Evolutionary conservation across 805 yeast species (phyloP).

Genomic region (Myxozyma geophila): DNA sequence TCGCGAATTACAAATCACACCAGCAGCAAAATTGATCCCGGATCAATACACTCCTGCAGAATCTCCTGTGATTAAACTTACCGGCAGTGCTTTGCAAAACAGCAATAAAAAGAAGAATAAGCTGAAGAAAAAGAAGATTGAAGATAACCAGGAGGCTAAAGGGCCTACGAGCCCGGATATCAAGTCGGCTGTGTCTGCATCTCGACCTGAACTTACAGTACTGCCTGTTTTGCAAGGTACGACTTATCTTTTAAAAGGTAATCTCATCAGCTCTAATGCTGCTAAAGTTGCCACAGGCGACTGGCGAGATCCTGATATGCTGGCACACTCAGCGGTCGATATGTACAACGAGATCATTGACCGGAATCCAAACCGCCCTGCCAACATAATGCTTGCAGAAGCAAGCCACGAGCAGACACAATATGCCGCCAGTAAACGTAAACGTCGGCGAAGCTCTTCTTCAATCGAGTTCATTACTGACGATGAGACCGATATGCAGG

Average conservation of each 20-base stretch:
- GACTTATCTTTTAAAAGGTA: slow-evolving; percentile 14
- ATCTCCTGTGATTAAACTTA: not conserved
- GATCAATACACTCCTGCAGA: slow-evolving; percentile 9
- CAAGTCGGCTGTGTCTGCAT: not conserved
- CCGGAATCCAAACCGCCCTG: not conserved
- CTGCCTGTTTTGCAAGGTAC: slow-evolving; percentile 17
- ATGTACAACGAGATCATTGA: slow-evolving; percentile 10
- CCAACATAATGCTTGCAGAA: not conserved
- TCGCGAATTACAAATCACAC: slow-evolving; percentile 1
- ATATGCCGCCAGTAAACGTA: not conserved
- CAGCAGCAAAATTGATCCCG: slow-evolving; percentile 1
- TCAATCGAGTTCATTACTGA: not conserved
- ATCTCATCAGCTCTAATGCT: slow-evolving; percentile 8
- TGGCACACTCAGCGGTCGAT: slow-evolving; percentile 3
- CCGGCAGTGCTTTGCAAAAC: not conserved
- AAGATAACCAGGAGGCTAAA: not conserved
- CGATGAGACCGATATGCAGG: not conserved
- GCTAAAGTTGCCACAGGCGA: slow-evolving; percentile 1
- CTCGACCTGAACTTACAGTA: slow-evolving; percentile 7
- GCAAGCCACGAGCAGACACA: not conserved
- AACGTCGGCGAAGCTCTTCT: not conserved
- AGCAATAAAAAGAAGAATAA: not conserved
- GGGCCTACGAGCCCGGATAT: not conserved
- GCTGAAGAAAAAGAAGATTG: not conserved
- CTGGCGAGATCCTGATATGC: slow-evolving; percentile 2